Evolutionary conservation across 2,329 filamentous ascomycete species (phyloP).

Genomic region (Scedosporium dehoogii): DNA sequence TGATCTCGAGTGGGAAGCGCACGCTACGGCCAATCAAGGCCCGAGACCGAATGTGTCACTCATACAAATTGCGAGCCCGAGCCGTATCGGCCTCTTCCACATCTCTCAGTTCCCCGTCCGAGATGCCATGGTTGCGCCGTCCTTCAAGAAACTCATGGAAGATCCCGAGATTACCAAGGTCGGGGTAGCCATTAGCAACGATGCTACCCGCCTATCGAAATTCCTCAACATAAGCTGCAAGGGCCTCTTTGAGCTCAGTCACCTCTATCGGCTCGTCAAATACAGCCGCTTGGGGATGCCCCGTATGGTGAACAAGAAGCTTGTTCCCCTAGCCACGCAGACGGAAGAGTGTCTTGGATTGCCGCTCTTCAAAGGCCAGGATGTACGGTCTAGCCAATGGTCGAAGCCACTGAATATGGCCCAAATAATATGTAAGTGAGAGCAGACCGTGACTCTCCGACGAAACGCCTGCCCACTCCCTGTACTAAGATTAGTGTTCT

Average conservation of each 20-base stretch:
- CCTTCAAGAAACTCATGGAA: slow-evolving; percentile 63
- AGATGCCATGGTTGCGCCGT: slow-evolving; percentile 56
- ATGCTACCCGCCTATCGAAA: slow-evolving; percentile 58
- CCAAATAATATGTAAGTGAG: slow-evolving; percentile 59
- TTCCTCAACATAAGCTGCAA: slow-evolving; percentile 53
- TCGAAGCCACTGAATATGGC: slow-evolving; percentile 45
- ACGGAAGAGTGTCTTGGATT: slow-evolving; percentile 61
- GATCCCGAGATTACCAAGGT: slow-evolving; percentile 59
- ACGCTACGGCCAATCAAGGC: slow-evolving; percentile 33
- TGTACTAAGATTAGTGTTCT: background rate
- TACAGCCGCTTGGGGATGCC: slow-evolving; percentile 39
- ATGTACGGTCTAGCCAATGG: slow-evolving; percentile 71
- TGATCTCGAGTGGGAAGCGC: slow-evolving; percentile 73
- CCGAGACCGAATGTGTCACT: slow-evolving; percentile 65
- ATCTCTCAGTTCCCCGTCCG: slow-evolving; percentile 51
- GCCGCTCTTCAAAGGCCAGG: slow-evolving; percentile 62
- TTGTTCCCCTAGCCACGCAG: slow-evolving; percentile 59
- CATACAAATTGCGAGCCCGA: slow-evolving; percentile 71
- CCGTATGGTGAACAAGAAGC: slow-evolving; percentile 51
- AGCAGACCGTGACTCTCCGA: background rate
- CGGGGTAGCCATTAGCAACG: slow-evolving; percentile 67
- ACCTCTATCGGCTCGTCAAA: slow-evolving; percentile 70
- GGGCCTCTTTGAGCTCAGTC: slow-evolving; percentile 71
- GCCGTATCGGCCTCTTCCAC: slow-evolving; percentile 73
- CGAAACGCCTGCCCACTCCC: background rate